Conservation (phyloP, 2,329 filamentous ascomycete genomes). For the Harringtonia aguacate region DNA sequence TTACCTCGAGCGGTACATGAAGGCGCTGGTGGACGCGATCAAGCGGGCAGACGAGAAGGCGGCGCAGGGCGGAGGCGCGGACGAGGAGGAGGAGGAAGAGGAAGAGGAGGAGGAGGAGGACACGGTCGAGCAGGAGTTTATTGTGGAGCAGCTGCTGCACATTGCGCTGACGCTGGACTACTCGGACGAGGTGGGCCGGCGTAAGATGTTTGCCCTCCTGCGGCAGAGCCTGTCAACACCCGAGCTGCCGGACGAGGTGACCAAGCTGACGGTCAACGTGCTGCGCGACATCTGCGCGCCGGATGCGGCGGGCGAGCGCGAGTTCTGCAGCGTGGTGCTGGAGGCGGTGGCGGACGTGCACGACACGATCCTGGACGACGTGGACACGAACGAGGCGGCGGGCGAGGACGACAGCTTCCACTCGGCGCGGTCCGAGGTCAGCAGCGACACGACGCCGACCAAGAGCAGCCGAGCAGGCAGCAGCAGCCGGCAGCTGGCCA, state of each 20-base stretch:
- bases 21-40: conserved; percentile 54
- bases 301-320: conserved; percentile 62
- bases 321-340: conserved; percentile 76
- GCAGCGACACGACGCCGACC: conserved; percentile 48
- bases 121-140: conserved; percentile 83
- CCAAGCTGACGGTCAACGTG: conserved; percentile 74
- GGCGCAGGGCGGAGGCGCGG: no score
- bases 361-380: conserved; percentile 74
- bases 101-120: conserved; percentile 69
- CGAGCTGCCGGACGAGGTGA: conserved; percentile 84
- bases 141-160: conserved; percentile 88
- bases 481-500: conserved; percentile 9
- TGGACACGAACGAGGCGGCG: conserved; percentile 35
- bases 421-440: conserved; percentile 79
- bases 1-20: conserved; percentile 72
- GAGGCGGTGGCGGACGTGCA: conserved; percentile 96
- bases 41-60: conserved; percentile 43
- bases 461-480: conserved; percentile 25
- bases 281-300: conserved; percentile 74
- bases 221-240: conserved; percentile 76
- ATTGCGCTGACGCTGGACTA: conserved; percentile 91
- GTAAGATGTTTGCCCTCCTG: conserved; percentile 91
- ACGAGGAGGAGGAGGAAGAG: conserved; percentile 40
- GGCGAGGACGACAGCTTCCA: conserved; percentile 82
- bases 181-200: conserved; percentile 88